Conservation (phyloP, 257 asterid genomes). For the Osmanthus fragrans region DNA sequence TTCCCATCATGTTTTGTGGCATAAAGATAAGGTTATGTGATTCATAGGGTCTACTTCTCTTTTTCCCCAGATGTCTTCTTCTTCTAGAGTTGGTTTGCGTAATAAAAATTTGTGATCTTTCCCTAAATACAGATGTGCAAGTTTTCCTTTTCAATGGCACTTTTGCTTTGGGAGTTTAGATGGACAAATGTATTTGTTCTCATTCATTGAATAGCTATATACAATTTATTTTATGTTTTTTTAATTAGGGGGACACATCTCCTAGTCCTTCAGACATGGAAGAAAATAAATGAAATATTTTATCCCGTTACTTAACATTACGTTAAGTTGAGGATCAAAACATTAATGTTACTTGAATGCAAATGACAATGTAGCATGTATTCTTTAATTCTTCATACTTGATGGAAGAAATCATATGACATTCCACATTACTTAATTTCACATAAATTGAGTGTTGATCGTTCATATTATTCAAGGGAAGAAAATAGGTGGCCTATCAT, state of each 20-base stretch:
- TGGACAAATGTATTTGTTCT: not conserved
- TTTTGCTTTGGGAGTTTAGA: conserved; percentile 16
- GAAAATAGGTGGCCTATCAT: no score
- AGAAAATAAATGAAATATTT: not conserved
- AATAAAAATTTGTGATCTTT: conserved; percentile 1
- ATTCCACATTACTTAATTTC: no score
- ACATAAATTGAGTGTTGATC: no score
- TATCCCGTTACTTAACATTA: no score
- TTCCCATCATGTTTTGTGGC: conserved; percentile 24
- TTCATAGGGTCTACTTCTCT: no score
- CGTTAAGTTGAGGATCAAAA: not conserved
- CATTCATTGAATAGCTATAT: not conserved
- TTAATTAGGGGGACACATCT: not conserved
- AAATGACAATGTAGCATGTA: no score
- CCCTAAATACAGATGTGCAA: conserved; percentile 26
- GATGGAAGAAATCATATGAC: not conserved
- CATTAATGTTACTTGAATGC: no score
- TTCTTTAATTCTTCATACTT: no score
- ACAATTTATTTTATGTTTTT: not conserved
- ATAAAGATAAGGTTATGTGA: conserved; percentile 5
- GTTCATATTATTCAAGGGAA: no score
- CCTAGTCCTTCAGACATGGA: not conserved
- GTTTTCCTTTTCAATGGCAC: conserved; percentile 18
- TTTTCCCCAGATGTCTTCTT: no score
- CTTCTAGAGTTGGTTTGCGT: no score